A percentile compares a stretch with the other conserved stretches of the same genome.
These are phyloP conservation scores for Colletotrichum spaethianum DNA, from an alignment of 2,329 filamentous ascomycete species.

Conservation along the genomic window DNA sequence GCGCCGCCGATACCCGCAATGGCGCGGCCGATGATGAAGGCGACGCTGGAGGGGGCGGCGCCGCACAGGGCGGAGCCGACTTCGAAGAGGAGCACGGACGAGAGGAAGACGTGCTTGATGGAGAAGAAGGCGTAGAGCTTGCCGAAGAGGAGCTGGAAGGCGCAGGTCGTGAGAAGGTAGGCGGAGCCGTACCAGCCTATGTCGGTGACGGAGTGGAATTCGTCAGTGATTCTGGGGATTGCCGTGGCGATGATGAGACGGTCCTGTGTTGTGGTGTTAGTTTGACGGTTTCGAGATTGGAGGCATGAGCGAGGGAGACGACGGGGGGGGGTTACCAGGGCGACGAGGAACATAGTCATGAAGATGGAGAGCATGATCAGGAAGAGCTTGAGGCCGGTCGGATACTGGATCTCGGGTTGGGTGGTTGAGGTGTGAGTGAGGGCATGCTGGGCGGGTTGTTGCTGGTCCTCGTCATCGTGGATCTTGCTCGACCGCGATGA, in stretches of 20 bases:
- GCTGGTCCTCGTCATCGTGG: constrained; percentile 16
- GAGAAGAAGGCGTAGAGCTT: constrained; percentile 49
- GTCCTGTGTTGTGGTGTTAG: constrained; percentile 17
- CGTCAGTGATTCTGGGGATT: constrained; percentile 51
- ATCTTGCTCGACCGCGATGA: constrained; percentile 35
- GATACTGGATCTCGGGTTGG: constrained; percentile 30
- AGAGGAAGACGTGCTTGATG: constrained; percentile 48
- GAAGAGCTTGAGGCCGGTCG: constrained; percentile 42
- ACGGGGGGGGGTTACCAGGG: constrained; percentile 13
- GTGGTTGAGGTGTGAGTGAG: constrained; percentile 19
- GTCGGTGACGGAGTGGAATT: constrained; percentile 47
- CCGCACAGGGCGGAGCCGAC: constrained; percentile 52
- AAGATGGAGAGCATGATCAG: constrained; percentile 36
- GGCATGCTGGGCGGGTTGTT: constrained; percentile 5
- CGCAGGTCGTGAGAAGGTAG: constrained; percentile 48
- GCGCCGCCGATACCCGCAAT: constrained; percentile 54
- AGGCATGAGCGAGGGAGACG: not conserved
- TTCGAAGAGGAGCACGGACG: constrained; percentile 47
- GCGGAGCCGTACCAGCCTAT: constrained; percentile 50
- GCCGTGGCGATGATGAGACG: constrained; percentile 60
- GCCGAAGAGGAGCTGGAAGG: constrained; percentile 50
- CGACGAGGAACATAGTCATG: constrained; percentile 41
- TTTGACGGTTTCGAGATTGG: too few species aligned
- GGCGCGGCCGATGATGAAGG: constrained; percentile 56
- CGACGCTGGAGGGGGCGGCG: constrained; percentile 48